Percentiles rank a stretch among this genome's conserved stretches.
These are phyloP conservation scores for Polygonum maritimum DNA, from an alignment of 148 eudicot genomes.

Conservation along the genomic window DNA sequence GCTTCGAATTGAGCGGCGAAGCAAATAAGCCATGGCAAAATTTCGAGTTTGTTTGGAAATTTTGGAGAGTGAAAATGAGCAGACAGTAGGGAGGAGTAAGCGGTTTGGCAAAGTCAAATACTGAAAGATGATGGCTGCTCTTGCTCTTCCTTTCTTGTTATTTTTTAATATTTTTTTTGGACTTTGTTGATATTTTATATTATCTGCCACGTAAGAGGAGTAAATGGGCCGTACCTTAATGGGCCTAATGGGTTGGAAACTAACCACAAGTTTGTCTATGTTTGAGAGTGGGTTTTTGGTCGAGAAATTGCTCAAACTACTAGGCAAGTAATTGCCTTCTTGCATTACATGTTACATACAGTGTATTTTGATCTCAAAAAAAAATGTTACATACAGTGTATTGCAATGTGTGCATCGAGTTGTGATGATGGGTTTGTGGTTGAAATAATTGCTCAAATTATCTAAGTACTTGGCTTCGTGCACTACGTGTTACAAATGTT, in stretches of 20 bases:
- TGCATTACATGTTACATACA: too few species aligned
- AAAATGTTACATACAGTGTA: too few species aligned
- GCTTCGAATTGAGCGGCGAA: constrained; percentile 5
- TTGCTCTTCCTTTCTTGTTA: neutral
- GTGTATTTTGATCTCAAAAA: too few species aligned
- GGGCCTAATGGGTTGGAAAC: neutral
- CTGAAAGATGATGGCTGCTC: neutral
- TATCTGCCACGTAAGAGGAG: constrained; percentile 2
- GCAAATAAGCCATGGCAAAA: constrained; percentile 2
- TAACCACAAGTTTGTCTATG: too few species aligned
- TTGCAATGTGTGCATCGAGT: too few species aligned
- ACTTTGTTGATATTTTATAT: neutral
- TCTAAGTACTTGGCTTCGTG: too few species aligned
- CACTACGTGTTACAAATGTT: too few species aligned
- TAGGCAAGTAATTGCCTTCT: too few species aligned
- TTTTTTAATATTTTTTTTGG: neutral
- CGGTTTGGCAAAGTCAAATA: neutral
- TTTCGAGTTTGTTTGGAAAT: neutral
- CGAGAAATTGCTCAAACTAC: too few species aligned
- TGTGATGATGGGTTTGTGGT: too few species aligned
- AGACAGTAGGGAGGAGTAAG: neutral
- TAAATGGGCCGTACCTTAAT: neutral
- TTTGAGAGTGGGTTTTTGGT: too few species aligned
- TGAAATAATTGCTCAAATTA: too few species aligned
- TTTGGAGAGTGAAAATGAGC: constrained; percentile 1